Conservation (phyloP, 176 grass and related monocot genomes). For the Neostapfia colusana region DNA sequence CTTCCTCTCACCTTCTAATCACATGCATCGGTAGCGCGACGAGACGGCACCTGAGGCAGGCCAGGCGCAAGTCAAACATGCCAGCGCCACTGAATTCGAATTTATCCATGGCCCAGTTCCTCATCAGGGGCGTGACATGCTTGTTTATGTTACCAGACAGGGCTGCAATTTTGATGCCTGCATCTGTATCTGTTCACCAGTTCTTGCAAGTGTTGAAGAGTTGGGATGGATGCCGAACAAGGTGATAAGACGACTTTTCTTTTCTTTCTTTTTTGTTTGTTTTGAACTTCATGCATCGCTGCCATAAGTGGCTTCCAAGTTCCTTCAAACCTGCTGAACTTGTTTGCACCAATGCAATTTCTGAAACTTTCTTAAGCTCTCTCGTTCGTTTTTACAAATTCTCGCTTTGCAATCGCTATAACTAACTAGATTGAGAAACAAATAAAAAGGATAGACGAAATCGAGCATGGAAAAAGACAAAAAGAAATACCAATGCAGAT, state of each 20-base stretch:
- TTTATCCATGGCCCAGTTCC: constrained; percentile 8
- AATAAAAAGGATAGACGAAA: neutral
- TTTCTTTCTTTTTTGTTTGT: too few species aligned
- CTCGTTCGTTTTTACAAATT: neutral
- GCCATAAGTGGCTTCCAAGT: constrained; percentile 49
- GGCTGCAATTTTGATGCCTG: constrained; percentile 11
- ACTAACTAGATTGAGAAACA: neutral
- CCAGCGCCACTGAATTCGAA: constrained; percentile 24
- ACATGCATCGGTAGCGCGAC: constrained; percentile 20
- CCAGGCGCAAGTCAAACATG: constrained; percentile 40
- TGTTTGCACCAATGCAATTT: neutral
- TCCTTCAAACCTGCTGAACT: constrained; percentile 2
- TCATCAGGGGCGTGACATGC: neutral
- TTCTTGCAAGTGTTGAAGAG: neutral
- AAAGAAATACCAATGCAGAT: constrained; percentile 16
- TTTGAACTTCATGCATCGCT: neutral
- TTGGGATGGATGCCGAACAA: neutral
- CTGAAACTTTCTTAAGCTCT: neutral
- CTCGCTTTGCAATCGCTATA: constrained; percentile 30
- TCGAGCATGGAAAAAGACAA: neutral
- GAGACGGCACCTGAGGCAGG: neutral
- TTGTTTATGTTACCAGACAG: constrained; percentile 17
- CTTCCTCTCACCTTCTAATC: constrained; percentile 42
- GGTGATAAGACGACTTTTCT: neutral
- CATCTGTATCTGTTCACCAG: neutral